phyloP scores from a whole-genome alignment of 352 stramenopile species.

The Globisporangium polare region DNA sequence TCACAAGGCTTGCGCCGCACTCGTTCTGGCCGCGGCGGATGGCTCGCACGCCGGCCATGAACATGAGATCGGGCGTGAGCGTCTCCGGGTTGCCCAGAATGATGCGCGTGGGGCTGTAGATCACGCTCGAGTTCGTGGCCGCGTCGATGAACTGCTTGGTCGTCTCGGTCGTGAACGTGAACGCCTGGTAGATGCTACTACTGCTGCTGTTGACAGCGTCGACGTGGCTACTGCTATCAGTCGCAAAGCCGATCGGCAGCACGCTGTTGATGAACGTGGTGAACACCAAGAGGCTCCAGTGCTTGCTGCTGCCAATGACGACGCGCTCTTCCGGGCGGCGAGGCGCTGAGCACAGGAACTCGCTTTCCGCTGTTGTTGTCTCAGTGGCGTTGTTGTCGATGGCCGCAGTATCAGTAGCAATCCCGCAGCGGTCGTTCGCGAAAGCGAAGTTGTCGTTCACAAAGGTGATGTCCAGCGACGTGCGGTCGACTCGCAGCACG shows the following conservation, averaged over 20 bases:
- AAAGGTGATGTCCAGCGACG: background rate
- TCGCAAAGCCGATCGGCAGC: background rate
- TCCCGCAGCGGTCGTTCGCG: background rate
- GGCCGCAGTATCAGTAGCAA: background rate
- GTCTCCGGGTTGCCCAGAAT: background rate
- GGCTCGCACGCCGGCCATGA: background rate
- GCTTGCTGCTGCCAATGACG: background rate
- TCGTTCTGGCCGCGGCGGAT: background rate
- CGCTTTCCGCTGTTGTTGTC: background rate
- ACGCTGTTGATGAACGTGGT: background rate
- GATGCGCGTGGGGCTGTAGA: background rate
- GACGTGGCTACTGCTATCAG: background rate
- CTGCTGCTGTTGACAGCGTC: background rate
- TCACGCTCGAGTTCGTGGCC: background rate
- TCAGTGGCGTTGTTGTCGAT: background rate
- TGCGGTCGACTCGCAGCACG: slow-evolving; percentile 2
- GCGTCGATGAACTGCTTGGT: background rate
- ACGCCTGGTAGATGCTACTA: background rate
- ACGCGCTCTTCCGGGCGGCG: background rate
- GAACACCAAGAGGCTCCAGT: background rate
- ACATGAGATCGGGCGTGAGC: background rate
- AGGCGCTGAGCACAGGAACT: background rate
- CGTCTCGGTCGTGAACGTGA: background rate
- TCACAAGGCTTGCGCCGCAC: background rate
- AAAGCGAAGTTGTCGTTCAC: background rate